Percentiles rank a stretch among this genome's conserved stretches.
These are phyloP conservation scores for Phyllosticta paracitricarpa DNA, from an alignment of 2,329 filamentous ascomycete species.

Conservation along the genomic window DNA sequence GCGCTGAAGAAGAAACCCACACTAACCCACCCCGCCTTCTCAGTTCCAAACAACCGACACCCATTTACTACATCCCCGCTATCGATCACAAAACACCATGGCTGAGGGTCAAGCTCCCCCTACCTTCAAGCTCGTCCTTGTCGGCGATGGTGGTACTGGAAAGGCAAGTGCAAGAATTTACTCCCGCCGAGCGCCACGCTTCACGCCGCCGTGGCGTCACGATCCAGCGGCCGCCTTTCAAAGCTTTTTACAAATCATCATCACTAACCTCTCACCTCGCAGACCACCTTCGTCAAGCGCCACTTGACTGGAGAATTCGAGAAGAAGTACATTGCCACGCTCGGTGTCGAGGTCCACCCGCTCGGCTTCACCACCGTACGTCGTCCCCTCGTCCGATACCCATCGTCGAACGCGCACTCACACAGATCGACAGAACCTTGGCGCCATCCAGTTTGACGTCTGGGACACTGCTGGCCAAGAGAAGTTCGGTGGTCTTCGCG, in stretches of 20 bases:
- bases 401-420: constrained; percentile 2
- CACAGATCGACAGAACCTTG: constrained; percentile 58
- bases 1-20: constrained; percentile 2
- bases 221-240: constrained; percentile 4
- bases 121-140: constrained; percentile 99
- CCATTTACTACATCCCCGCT: constrained; percentile 6
- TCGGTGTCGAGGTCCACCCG: constrained; percentile 98
- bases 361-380: constrained; percentile 95
- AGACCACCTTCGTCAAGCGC: constrained; percentile 99
- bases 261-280: constrained; percentile 6
- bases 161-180: constrained; percentile 57
- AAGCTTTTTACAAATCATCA: constrained; percentile 2
- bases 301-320: constrained; percentile 99
- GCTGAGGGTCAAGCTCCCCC: constrained; percentile 50
- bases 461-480: constrained; percentile 99
- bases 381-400: constrained; percentile 18
- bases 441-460: constrained; percentile 95
- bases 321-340: constrained; percentile 99
- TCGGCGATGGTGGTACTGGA: constrained; percentile 97
- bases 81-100: constrained; percentile 43
- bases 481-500: constrained; percentile 98
- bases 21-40: constrained; percentile 7
- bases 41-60: constrained; percentile 8
- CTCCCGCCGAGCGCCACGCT: background rate
- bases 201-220: constrained; percentile 3